A percentile compares a stretch with the other conserved stretches of the same genome.
Evolutionary conservation across 2,329 filamentous ascomycete species (phyloP).

Genomic region (Emericellopsis atlantica): DNA sequence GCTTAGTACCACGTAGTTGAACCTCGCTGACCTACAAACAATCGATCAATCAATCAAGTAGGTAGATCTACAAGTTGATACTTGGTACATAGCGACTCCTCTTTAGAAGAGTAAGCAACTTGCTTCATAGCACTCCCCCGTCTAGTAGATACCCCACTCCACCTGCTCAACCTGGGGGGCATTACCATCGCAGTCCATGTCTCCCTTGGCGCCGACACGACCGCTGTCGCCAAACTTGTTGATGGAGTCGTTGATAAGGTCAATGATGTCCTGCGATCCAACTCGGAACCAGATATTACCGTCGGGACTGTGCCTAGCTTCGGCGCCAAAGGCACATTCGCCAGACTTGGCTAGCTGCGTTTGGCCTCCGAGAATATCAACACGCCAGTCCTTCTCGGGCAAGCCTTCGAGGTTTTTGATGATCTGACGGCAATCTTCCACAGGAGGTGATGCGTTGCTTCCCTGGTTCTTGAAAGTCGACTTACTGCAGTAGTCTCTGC

Average conservation of each 20-base stretch:
- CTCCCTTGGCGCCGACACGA: conserved; percentile 19
- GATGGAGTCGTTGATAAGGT: conserved; percentile 18
- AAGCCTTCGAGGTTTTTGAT: conserved; percentile 17
- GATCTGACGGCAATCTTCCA: conserved; percentile 19
- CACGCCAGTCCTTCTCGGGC: conserved; percentile 1
- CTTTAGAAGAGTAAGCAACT: no score
- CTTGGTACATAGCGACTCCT: no score
- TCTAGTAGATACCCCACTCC: not conserved
- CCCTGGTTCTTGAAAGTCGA: conserved; percentile 20
- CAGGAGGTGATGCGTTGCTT: conserved; percentile 16
- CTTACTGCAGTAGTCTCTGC: conserved; percentile 12
- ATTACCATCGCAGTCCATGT: conserved; percentile 14
- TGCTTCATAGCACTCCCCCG: no score
- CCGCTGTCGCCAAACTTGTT: conserved; percentile 13
- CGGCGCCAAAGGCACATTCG: conserved; percentile 18
- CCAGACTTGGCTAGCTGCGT: conserved; percentile 13
- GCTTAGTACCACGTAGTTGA: no score
- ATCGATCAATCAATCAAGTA: no score
- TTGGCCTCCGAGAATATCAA: conserved; percentile 5
- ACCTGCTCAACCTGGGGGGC: not conserved
- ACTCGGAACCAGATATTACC: conserved; percentile 17
- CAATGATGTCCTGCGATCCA: conserved; percentile 21
- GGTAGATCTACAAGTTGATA: no score
- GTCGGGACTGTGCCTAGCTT: conserved; percentile 8
- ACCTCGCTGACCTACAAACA: no score